Evolutionary conservation across 495 filamentous ascomycete genomes (phyloP).

Genomic region (Penicillium bovifimosum): DNA sequence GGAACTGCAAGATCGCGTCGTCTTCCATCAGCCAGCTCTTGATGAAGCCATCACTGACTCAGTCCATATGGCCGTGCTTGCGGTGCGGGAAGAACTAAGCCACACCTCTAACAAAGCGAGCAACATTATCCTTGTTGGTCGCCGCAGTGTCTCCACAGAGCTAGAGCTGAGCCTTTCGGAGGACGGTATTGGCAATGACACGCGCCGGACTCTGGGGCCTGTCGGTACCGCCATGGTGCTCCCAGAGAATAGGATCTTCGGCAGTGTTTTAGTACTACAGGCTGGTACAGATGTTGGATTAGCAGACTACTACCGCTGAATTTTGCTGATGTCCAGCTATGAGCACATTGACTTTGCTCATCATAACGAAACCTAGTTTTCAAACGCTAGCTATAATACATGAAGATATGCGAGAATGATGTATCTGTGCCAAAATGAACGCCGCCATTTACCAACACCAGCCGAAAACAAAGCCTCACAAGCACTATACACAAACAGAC

Average conservation of each 20-base stretch:
- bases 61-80: slow-evolving; percentile 27
- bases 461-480: neutral
- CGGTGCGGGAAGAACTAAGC: slow-evolving; percentile 55
- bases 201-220: slow-evolving; percentile 59
- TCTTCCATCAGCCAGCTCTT: slow-evolving; percentile 42
- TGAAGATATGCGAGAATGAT: neutral
- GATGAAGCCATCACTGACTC: slow-evolving; percentile 17
- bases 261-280: slow-evolving; percentile 76
- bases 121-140: slow-evolving; percentile 72
- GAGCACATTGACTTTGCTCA: neutral
- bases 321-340: neutral
- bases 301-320: slow-evolving; percentile 7
- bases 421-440: neutral
- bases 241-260: slow-evolving; percentile 53
- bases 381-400: neutral
- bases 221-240: slow-evolving; percentile 56
- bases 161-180: slow-evolving; percentile 8
- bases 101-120: slow-evolving; percentile 63
- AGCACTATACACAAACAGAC: neutral
- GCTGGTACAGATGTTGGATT: slow-evolving; percentile 35
- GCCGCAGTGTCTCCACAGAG: slow-evolving; percentile 34
- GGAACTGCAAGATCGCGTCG: slow-evolving; percentile 54
- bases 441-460: neutral
- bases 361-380: neutral
- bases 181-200: slow-evolving; percentile 38